These are phyloP conservation scores for Venturia effusa DNA, from an alignment of 2,329 filamentous ascomycete genomes.

Conservation along the genomic window DNA sequence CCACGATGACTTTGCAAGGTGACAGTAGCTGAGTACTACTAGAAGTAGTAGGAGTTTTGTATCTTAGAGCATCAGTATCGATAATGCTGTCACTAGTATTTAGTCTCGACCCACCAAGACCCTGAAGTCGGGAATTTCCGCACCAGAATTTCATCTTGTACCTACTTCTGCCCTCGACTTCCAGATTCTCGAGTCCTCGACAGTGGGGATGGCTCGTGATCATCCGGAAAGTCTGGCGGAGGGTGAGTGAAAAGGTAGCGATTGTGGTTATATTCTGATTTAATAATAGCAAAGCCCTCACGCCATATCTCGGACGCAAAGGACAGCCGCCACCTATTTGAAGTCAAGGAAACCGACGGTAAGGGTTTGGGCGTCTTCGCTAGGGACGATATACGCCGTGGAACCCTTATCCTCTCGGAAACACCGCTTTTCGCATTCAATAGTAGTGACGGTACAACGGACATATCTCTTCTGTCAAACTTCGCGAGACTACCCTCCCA, in stretches of 20 bases:
- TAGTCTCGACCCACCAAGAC: background rate
- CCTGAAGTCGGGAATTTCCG: background rate
- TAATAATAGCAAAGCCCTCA: background rate
- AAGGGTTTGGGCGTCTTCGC: constrained; percentile 4
- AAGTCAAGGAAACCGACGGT: background rate
- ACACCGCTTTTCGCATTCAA: constrained; percentile 1
- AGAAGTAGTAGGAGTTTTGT: too few relatives aligned
- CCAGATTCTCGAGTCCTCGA: background rate
- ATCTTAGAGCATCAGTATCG: background rate
- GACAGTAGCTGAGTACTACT: too few relatives aligned
- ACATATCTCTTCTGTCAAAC: background rate
- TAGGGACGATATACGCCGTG: background rate
- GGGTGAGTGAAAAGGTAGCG: background rate
- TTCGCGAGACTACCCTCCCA: background rate
- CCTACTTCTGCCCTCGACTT: background rate
- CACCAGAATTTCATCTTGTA: background rate
- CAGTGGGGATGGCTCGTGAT: background rate
- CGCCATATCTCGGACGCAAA: background rate
- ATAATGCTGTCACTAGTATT: background rate
- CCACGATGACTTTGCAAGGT: too few relatives aligned
- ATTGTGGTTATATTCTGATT: background rate
- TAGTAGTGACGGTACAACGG: background rate
- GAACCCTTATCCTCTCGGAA: constrained; percentile 4
- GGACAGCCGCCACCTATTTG: constrained; percentile 14
- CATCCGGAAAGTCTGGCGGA: background rate